Evolutionary conservation across 108 stramenopile species (phyloP).

Genomic region (Nitzschia putrida): DNA sequence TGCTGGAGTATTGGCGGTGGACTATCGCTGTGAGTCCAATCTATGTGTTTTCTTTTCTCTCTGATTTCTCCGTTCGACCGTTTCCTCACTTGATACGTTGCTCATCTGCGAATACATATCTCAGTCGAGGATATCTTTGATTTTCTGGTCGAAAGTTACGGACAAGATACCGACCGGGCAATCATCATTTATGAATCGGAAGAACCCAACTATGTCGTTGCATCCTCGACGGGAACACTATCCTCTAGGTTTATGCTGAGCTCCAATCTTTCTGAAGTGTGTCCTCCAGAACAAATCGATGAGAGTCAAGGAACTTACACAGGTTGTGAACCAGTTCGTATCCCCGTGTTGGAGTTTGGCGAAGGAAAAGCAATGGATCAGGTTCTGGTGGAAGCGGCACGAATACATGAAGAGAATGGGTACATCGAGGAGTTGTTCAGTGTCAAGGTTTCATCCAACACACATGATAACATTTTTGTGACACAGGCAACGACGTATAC

Average conservation of each 20-base stretch:
- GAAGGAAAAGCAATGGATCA: constrained; percentile 14
- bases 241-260: constrained; percentile 25
- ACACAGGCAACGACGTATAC: constrained; percentile 28
- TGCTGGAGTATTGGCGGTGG: constrained; percentile 46
- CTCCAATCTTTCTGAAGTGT: constrained; percentile 13
- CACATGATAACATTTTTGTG: constrained; percentile 7
- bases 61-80: no score
- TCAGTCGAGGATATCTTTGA: constrained; percentile 25
- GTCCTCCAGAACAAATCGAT: background rate
- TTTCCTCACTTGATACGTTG: no score
- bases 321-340: constrained; percentile 38
- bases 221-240: constrained; percentile 36
- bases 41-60: no score
- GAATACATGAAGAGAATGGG: constrained; percentile 18
- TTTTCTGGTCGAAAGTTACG: constrained; percentile 34
- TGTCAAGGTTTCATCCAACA: background rate
- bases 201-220: constrained; percentile 47
- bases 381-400: constrained; percentile 27
- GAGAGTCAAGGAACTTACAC: constrained; percentile 2
- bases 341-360: constrained; percentile 18
- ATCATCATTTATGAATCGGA: constrained; percentile 42
- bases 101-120: no score
- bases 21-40: constrained; percentile 31
- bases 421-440: constrained; percentile 29
- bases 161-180: constrained; percentile 7